These are phyloP conservation scores for Seiridium unicorne DNA, from an alignment of 2,329 filamentous ascomycete genomes.

Conservation along the genomic window DNA sequence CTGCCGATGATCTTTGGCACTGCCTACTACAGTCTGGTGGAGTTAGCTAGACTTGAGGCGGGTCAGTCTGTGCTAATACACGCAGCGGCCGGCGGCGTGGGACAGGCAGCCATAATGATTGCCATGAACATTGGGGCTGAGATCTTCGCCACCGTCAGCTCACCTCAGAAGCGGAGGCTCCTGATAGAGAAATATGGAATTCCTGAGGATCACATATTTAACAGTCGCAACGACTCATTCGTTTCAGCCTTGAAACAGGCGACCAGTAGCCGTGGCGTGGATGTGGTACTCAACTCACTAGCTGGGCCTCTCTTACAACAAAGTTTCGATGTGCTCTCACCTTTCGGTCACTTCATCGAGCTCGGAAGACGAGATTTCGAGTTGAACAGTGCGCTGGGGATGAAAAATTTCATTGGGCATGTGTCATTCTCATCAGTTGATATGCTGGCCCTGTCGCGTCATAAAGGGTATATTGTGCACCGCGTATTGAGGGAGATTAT, in stretches of 20 bases:
- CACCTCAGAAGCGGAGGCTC: neutral
- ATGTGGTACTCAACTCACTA: constrained; percentile 14
- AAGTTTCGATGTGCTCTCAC: neutral
- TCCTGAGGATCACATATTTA: neutral
- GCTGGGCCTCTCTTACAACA: constrained; percentile 9
- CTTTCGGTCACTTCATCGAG: neutral
- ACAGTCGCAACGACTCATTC: neutral
- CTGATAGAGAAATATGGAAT: neutral
- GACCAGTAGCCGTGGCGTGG: neutral
- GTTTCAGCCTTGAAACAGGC: neutral
- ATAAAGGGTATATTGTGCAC: neutral
- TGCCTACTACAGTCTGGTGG: constrained; percentile 23
- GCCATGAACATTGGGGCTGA: constrained; percentile 16
- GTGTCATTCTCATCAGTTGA: neutral
- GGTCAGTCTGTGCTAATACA: constrained; percentile 23
- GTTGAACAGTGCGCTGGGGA: constrained; percentile 28
- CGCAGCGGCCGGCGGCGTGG: constrained; percentile 18
- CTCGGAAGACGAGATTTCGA: constrained; percentile 20
- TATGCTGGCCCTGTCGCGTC: neutral
- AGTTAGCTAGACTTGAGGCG: constrained; percentile 21
- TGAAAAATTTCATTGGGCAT: constrained; percentile 26
- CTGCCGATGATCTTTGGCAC: constrained; percentile 25
- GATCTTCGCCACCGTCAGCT: constrained; percentile 12
- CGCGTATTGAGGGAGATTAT: neutral
- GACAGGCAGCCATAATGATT: constrained; percentile 18